Evolutionary conservation across 306 rosid genomes (phyloP).

Genomic region (Cotoneaster glaucophyllus): DNA sequence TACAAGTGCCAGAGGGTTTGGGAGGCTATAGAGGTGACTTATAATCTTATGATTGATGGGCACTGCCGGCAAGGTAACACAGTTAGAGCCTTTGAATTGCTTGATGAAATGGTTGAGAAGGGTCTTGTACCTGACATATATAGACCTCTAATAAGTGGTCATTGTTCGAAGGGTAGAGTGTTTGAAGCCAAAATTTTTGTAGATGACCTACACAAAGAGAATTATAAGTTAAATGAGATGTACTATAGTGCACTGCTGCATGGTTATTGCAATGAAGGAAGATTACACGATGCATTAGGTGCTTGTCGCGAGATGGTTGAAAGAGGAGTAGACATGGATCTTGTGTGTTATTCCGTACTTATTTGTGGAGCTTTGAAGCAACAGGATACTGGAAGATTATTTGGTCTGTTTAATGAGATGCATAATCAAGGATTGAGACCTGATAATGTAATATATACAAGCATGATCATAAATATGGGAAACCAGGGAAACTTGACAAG

Average conservation of each 20-base stretch:
- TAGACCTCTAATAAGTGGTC: constrained; percentile 74
- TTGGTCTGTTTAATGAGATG: constrained; percentile 59
- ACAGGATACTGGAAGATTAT: constrained; percentile 35
- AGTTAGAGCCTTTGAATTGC: constrained; percentile 66
- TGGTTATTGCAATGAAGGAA: constrained; percentile 81
- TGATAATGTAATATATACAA: constrained; percentile 69
- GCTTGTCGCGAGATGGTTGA: constrained; percentile 64
- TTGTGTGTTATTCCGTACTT: constrained; percentile 73
- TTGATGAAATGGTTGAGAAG: constrained; percentile 60
- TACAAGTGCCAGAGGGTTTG: constrained; percentile 51
- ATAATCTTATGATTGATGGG: constrained; percentile 86
- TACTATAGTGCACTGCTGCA: constrained; percentile 79
- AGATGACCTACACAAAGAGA: constrained; percentile 56
- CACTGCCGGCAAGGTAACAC: constrained; percentile 54
- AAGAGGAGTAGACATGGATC: constrained; percentile 75
- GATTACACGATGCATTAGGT: constrained; percentile 63
- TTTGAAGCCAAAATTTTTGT: constrained; percentile 73
- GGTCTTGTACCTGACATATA: constrained; percentile 78
- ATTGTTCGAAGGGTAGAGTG: constrained; percentile 67
- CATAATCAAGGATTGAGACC: constrained; percentile 62
- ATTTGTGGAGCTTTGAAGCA: constrained; percentile 64
- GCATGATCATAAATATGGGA: constrained; percentile 68
- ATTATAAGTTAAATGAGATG: constrained; percentile 59
- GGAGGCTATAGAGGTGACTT: constrained; percentile 82
- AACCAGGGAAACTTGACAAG: constrained; percentile 52